Conservation (phyloP, 139 green algal species). For the Auxenochlorella pyrenoidosa region DNA sequence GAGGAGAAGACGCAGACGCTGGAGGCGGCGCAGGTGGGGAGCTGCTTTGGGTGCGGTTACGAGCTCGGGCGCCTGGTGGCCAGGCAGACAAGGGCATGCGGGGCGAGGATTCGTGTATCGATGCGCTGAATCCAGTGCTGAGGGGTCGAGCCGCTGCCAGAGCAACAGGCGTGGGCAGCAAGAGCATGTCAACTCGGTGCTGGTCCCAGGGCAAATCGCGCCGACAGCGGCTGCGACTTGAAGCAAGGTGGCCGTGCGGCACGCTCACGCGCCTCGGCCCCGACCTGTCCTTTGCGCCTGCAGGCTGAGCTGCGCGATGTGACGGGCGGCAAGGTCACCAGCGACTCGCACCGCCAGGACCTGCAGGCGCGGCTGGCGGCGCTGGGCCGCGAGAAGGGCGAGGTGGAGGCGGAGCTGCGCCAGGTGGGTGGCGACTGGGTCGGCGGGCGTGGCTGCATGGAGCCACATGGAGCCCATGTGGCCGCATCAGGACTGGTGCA, state of each 20-base stretch:
- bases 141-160: neutral
- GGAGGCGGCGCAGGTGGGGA: conserved; percentile 16
- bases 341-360: neutral
- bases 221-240: too few species aligned
- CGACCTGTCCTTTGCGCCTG: neutral
- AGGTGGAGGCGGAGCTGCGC: conserved; percentile 26
- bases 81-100: too few species aligned
- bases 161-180: too few species aligned
- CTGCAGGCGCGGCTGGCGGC: conserved; percentile 21
- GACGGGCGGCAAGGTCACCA: neutral
- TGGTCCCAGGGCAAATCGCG: too few species aligned
- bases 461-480: too few species aligned
- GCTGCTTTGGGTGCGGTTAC: too few species aligned
- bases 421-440: neutral
- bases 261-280: neutral
- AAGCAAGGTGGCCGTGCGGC: neutral
- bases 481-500: too few species aligned
- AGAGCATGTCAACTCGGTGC: too few species aligned
- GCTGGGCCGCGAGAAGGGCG: neutral
- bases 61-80: too few species aligned
- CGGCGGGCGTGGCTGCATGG: neutral
- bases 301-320: conserved; percentile 10
- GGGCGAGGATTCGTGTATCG: too few species aligned
- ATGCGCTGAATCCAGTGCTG: too few species aligned
- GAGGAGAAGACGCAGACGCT: conserved; percentile 14